Conservation (phyloP, 805 yeast species). For the Priceomyces carsonii region DNA sequence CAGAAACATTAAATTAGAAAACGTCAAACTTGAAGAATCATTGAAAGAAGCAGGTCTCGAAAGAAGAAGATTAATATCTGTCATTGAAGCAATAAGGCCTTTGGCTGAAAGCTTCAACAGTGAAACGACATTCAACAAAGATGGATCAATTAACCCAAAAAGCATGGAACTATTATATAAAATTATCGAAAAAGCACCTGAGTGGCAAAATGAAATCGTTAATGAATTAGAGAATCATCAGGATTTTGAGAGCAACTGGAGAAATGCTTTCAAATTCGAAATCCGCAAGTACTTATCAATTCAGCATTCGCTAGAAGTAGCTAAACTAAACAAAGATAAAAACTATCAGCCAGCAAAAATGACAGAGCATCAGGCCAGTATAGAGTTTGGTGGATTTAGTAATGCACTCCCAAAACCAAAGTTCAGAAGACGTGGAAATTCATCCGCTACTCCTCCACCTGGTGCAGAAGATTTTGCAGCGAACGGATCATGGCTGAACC, state of each 20-base stretch:
- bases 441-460: slow-evolving; percentile 1
- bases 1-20: slow-evolving; percentile 17
- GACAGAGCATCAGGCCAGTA: slow-evolving; percentile 37
- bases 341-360: slow-evolving; percentile 31
- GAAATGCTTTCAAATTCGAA: slow-evolving; percentile 25
- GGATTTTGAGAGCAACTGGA: slow-evolving; percentile 33
- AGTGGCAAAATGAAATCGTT: slow-evolving; percentile 34
- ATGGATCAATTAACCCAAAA: slow-evolving; percentile 26
- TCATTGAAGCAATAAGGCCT: slow-evolving; percentile 22
- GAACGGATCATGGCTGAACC: slow-evolving; percentile 10
- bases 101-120: slow-evolving; percentile 23
- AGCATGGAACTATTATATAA: slow-evolving; percentile 26
- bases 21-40: slow-evolving; percentile 26
- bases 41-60: slow-evolving; percentile 21
- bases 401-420: slow-evolving; percentile 25
- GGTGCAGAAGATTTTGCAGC: slow-evolving; percentile 1
- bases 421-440: slow-evolving; percentile 4
- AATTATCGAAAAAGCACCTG: slow-evolving; percentile 28
- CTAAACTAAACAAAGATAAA: slow-evolving; percentile 22
- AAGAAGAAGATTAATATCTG: slow-evolving; percentile 19
- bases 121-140: slow-evolving; percentile 27
- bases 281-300: slow-evolving; percentile 28
- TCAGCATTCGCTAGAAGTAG: slow-evolving; percentile 28
- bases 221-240: slow-evolving; percentile 21
- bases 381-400: slow-evolving; percentile 39